Conservation (phyloP, 495 filamentous ascomycete species). For the Daldinia concentrica region DNA sequence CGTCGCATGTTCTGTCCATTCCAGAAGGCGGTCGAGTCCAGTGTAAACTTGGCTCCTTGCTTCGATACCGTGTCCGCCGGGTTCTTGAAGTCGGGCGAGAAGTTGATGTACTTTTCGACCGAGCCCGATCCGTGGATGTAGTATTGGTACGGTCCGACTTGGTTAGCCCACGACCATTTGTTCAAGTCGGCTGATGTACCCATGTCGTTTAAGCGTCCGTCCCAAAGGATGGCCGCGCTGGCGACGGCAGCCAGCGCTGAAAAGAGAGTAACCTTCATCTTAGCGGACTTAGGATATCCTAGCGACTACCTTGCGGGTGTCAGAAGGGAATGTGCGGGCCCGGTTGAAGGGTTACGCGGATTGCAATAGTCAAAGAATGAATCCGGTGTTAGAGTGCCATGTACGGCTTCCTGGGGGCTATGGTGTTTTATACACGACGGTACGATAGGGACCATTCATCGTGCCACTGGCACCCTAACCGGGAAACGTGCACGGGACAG, state of each 20-base stretch:
- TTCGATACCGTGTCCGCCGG: conserved; percentile 65
- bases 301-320: not conserved
- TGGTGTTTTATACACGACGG: conserved; percentile 17
- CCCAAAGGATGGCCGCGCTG: conserved; percentile 62
- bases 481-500: conserved; percentile 15
- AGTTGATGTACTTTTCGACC: conserved; percentile 67
- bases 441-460: not conserved
- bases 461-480: conserved; percentile 16
- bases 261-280: conserved; percentile 42
- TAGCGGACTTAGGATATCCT: not conserved
- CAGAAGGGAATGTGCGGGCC: not conserved
- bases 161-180: conserved; percentile 71
- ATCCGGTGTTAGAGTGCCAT: not conserved
- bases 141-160: conserved; percentile 75
- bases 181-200: conserved; percentile 58
- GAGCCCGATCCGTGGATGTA: conserved; percentile 71
- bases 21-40: conserved; percentile 68
- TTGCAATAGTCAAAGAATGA: not conserved
- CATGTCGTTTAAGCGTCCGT: conserved; percentile 69
- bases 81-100: conserved; percentile 65
- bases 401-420: not conserved
- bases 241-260: conserved; percentile 34
- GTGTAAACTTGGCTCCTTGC: conserved; percentile 70
- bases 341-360: not conserved
- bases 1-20: conserved; percentile 68